Evolutionary conservation across 768 basidiomycete genomes (phyloP).

Genomic region (Pleurotus giganteus): DNA sequence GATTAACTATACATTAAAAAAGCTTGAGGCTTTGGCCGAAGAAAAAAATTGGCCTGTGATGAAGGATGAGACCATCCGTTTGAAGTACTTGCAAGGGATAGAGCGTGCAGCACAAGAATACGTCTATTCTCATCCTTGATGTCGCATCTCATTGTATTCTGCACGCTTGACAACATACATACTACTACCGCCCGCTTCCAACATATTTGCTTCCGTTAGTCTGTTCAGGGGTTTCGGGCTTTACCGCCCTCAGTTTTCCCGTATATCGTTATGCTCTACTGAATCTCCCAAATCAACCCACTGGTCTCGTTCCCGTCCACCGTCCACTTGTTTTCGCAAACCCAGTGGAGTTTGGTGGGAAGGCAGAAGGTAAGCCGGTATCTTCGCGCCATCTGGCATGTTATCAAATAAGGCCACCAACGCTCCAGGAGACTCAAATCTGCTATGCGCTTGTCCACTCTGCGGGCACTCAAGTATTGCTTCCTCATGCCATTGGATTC

Average conservation of each 20-base stretch:
- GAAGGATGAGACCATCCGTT: conserved; percentile 58
- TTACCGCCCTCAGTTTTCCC: not conserved
- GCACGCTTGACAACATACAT: not conserved
- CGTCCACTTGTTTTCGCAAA: not conserved
- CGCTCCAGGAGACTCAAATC: not conserved
- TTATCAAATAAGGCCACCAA: not conserved
- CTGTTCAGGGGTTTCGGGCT: not conserved
- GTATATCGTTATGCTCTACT: not conserved
- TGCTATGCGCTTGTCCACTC: conserved; percentile 50
- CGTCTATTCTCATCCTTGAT: not conserved
- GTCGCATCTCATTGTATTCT: not conserved
- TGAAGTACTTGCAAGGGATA: conserved; percentile 74
- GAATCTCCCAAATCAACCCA: too few species aligned
- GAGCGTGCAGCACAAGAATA: conserved; percentile 39
- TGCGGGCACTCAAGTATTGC: conserved; percentile 47
- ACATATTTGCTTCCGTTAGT: not conserved
- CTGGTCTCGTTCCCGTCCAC: too few species aligned
- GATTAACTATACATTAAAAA: conserved; percentile 41
- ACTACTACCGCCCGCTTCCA: too few species aligned
- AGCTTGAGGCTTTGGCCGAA: conserved; percentile 50
- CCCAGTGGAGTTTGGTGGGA: not conserved
- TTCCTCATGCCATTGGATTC: conserved; percentile 61
- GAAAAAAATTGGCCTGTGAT: conserved; percentile 53
- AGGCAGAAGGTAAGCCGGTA: too few species aligned
- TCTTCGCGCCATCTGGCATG: not conserved